Evolutionary conservation across 192 early-diverging fungal species (phyloP).

Genomic region (Rhizophagus sp.): DNA sequence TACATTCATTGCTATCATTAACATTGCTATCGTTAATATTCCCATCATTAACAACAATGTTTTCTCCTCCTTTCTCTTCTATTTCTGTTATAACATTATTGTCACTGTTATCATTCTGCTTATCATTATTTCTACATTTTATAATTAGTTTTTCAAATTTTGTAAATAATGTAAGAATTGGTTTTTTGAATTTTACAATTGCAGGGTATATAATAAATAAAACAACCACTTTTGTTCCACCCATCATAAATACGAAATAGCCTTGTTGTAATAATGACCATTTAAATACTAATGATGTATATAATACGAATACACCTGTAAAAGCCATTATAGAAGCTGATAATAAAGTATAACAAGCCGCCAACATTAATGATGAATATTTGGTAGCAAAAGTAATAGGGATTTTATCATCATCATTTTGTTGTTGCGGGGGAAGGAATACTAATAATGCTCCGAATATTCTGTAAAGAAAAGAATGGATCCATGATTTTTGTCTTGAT

Average conservation of each 20-base stretch:
- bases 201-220: neutral
- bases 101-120: too few relatives aligned
- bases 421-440: neutral
- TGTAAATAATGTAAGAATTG: too few relatives aligned
- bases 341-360: neutral
- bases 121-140: neutral
- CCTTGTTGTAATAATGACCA: constrained; percentile 8
- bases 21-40: neutral
- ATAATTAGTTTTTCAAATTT: neutral
- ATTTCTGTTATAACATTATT: too few relatives aligned
- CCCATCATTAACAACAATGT: neutral
- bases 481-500: neutral
- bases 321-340: constrained; percentile 1
- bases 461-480: neutral
- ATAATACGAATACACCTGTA: neutral
- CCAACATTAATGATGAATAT: neutral
- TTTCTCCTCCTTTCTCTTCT: too few relatives aligned
- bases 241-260: constrained; percentile 9
- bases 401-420: neutral
- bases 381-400: neutral
- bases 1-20: too few relatives aligned
- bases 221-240: neutral
- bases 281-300: constrained; percentile 18
- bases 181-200: constrained; percentile 11
- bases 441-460: neutral